These are phyloP conservation scores for Hyaloraphidium curvatum DNA, from an alignment of 192 early-diverging fungal genomes.

Conservation along the genomic window DNA sequence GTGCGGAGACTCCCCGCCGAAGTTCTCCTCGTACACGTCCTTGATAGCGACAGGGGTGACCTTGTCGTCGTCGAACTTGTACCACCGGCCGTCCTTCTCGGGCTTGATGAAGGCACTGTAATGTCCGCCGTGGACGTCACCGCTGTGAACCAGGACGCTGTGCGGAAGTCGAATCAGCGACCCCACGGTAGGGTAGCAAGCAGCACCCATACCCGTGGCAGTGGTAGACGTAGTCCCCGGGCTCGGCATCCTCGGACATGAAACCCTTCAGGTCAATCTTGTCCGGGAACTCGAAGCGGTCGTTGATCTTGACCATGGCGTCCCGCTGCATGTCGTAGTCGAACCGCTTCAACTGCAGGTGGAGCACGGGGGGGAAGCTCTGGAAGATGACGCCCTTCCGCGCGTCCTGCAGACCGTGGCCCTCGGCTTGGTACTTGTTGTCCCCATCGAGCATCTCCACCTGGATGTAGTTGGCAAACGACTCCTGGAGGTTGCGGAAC, in stretches of 20 bases:
- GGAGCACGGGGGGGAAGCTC: slow-evolving; percentile 79
- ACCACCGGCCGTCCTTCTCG: slow-evolving; percentile 59
- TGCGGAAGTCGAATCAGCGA: not conserved
- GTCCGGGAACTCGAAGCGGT: slow-evolving; percentile 40
- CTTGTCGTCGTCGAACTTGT: slow-evolving; percentile 88
- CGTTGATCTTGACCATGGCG: slow-evolving; percentile 57
- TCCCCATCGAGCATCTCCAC: slow-evolving; percentile 90
- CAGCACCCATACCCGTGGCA: slow-evolving; percentile 51
- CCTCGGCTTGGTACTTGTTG: slow-evolving; percentile 92
- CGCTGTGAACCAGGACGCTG: slow-evolving; percentile 86
- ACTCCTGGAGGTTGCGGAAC: slow-evolving; percentile 61
- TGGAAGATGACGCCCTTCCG: slow-evolving; percentile 92
- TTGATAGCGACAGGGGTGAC: slow-evolving; percentile 56
- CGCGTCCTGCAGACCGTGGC: slow-evolving; percentile 77
- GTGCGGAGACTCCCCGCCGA: slow-evolving; percentile 49
- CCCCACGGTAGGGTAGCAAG: not conserved
- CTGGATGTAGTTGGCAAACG: slow-evolving; percentile 74
- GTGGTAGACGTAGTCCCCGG: slow-evolving; percentile 50
- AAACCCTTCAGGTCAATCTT: slow-evolving; percentile 73
- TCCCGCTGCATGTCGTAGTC: slow-evolving; percentile 90
- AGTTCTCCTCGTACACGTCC: slow-evolving; percentile 89
- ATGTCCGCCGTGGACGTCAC: slow-evolving; percentile 81
- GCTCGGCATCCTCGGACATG: slow-evolving; percentile 36
- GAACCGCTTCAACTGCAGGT: slow-evolving; percentile 91
- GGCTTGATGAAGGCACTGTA: slow-evolving; percentile 84